Evolutionary conservation across 2,329 filamentous ascomycete species (phyloP), one percentile per base, ranked within the genome.

Genomic region (Purpureocillium takamizusanense): DNA sequence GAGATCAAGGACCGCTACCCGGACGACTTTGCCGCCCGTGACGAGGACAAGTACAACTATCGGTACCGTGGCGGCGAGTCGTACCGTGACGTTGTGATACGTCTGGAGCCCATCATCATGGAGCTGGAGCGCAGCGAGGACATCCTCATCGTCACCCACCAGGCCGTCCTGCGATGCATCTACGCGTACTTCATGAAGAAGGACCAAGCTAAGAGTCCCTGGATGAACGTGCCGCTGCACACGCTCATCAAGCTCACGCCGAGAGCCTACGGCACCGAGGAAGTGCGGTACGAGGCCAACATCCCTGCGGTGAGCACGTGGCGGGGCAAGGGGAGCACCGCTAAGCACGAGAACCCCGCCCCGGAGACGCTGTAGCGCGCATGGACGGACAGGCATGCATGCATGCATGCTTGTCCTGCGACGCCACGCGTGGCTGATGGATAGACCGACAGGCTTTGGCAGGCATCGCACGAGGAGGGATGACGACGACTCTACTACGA

Each of bases 31-130:
- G 79, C 81, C 36, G 88, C 90, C 27, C 86, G 92, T 45, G 92
- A 98, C 61, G 87, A 95, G 49, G 92, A 98, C 71, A 98, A 98
- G 65, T 97, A 97, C 76, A 97, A 98, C 68, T 98, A 98, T 66
- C 87, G 92, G 41, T 98, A 98, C 64, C 83, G 92, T 5, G 92
- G 92, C 46, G 92, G 92, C 38, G 92, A 98, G 66, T 94, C 86
- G 44, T 82, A 98, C 61, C 86, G 90, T 40, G 92, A 98, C 55
- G 90, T 98, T 1, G 92, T 98, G 31, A 97, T 95, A 53, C 87
- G 92, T 1, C 79, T 98, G 1, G 92, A 98, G 57, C 92, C 92
- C 45, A 98, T 98, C 63, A 98, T 98, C 65, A 98, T 98, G 92
- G 92, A 98, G 60, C 72, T 98, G 37, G 92, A 98, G 63, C 79